Percentiles rank a stretch among this genome's conserved stretches.
phyloP scores from a whole-genome alignment of 768 basidiomycete genomes.

The Cystobasidiopsis lactophilus region DNA sequence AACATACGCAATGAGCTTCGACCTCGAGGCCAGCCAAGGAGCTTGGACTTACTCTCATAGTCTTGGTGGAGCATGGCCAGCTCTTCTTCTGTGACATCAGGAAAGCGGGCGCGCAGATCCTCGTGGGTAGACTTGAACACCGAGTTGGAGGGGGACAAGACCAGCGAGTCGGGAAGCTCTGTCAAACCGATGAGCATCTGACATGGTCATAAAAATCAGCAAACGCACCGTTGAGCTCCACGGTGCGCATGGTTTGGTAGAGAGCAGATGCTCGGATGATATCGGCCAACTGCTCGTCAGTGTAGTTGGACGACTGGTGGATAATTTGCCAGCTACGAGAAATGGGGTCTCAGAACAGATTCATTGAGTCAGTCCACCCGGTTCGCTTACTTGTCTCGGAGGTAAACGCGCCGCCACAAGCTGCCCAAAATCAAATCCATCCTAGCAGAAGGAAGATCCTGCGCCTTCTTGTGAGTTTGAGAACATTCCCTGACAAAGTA shows the following conservation, averaged over 20 bases:
- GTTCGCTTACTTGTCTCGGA: slow-evolving; percentile 58
- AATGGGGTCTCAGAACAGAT: not conserved
- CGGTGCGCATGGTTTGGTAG: not conserved
- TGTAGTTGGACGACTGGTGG: not conserved
- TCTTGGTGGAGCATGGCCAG: too few species aligned
- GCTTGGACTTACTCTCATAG: too few species aligned
- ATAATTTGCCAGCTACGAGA: not conserved
- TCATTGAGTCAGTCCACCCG: not conserved
- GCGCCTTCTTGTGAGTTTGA: not conserved
- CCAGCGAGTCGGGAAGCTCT: too few species aligned
- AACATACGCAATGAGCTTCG: too few species aligned
- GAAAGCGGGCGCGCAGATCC: too few species aligned
- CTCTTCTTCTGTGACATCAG: too few species aligned
- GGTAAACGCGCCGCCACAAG: slow-evolving; percentile 70
- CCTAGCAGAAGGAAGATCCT: slow-evolving; percentile 52
- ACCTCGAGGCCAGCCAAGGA: too few species aligned
- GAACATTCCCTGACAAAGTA: not conserved
- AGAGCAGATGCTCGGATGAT: not conserved
- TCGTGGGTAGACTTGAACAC: too few species aligned
- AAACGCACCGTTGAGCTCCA: too few species aligned
- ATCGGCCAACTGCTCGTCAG: not conserved
- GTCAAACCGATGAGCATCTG: too few species aligned
- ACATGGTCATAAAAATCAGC: too few species aligned
- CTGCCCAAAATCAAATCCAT: slow-evolving; percentile 45
- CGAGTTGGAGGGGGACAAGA: too few species aligned